Evolutionary conservation across 73 alveolate species (phyloP).

Genomic region (Diophrys sp.): DNA sequence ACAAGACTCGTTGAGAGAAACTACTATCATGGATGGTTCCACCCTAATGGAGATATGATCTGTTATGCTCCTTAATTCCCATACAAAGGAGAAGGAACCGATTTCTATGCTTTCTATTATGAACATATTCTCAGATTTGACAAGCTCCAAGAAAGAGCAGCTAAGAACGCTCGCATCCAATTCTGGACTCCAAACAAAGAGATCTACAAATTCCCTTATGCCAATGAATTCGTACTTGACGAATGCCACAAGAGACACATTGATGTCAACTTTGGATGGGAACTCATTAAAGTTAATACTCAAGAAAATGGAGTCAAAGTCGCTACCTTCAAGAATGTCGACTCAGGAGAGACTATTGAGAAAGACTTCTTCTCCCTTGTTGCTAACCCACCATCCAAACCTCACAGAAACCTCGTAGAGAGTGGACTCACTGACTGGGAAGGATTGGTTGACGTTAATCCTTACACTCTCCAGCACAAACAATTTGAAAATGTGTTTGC

Average conservation of each 20-base stretch:
- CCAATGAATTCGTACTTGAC: conserved; percentile 42
- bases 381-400: conserved; percentile 66
- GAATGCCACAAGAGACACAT: conserved; percentile 54
- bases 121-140: conserved; percentile 43
- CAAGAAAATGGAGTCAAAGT: conserved; percentile 30
- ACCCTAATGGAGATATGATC: conserved; percentile 41
- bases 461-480: conserved; percentile 65
- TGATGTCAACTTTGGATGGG: conserved; percentile 49
- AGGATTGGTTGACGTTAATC: conserved; percentile 75
- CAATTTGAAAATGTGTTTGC: conserved; percentile 72
- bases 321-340: conserved; percentile 39
- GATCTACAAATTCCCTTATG: conserved; percentile 42
- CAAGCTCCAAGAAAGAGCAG: conserved; percentile 32
- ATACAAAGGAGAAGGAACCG: conserved; percentile 58
- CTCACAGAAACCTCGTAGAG: conserved; percentile 51
- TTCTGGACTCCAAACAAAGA: conserved; percentile 52
- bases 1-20: conserved; percentile 39
- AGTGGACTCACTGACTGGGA: conserved; percentile 62
- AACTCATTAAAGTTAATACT: conserved; percentile 19
- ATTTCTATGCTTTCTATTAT: conserved; percentile 51
- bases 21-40: conserved; percentile 54
- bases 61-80: conserved; percentile 54
- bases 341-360: conserved; percentile 33
- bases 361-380: conserved; percentile 32
- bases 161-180: conserved; percentile 39